Conservation (phyloP, 2,329 filamentous ascomycete species). For the Orbilia brochopaga region DNA sequence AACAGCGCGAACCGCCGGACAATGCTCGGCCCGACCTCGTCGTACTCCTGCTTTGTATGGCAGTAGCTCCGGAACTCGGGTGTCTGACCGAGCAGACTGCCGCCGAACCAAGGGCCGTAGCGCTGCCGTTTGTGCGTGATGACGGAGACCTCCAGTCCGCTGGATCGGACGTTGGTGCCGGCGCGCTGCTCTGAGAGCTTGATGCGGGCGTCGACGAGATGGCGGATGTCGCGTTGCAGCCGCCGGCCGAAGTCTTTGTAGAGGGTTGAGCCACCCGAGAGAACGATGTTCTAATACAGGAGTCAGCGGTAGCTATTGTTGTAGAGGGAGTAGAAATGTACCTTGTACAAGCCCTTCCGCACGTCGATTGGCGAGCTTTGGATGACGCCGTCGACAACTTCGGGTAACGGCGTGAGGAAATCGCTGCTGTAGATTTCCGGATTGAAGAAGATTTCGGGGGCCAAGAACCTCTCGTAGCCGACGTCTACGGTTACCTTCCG, state of each 20-base stretch:
- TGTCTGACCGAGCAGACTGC: slow-evolving; percentile 92
- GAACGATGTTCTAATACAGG: slow-evolving; percentile 76
- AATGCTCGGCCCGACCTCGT: slow-evolving; percentile 94
- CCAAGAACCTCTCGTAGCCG: slow-evolving; percentile 96
- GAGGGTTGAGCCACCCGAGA: slow-evolving; percentile 93
- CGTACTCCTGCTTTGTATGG: slow-evolving; percentile 90
- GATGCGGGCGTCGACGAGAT: slow-evolving; percentile 91
- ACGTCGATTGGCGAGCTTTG: slow-evolving; percentile 98
- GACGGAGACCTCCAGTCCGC: slow-evolving; percentile 93
- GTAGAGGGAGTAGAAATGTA: slow-evolving; percentile 9
- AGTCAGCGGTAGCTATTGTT: background rate
- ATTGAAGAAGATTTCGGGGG: slow-evolving; percentile 99
- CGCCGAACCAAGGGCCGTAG: slow-evolving; percentile 98
- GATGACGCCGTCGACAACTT: slow-evolving; percentile 93
- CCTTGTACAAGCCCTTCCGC: slow-evolving; percentile 90
- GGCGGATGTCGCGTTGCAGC: slow-evolving; percentile 95
- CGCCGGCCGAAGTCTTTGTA: slow-evolving; percentile 98
- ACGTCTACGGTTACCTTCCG: slow-evolving; percentile 86
- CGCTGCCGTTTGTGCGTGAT: slow-evolving; percentile 97
- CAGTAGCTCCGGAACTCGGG: slow-evolving; percentile 99
- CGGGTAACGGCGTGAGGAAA: slow-evolving; percentile 92
- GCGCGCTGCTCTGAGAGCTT: slow-evolving; percentile 88
- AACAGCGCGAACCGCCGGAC: slow-evolving; percentile 91
- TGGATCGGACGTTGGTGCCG: slow-evolving; percentile 82
- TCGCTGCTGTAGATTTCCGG: slow-evolving; percentile 99